These are phyloP conservation scores for Leishmania gerbilli DNA, from an alignment of 208 protist species.

Conservation along the genomic window DNA sequence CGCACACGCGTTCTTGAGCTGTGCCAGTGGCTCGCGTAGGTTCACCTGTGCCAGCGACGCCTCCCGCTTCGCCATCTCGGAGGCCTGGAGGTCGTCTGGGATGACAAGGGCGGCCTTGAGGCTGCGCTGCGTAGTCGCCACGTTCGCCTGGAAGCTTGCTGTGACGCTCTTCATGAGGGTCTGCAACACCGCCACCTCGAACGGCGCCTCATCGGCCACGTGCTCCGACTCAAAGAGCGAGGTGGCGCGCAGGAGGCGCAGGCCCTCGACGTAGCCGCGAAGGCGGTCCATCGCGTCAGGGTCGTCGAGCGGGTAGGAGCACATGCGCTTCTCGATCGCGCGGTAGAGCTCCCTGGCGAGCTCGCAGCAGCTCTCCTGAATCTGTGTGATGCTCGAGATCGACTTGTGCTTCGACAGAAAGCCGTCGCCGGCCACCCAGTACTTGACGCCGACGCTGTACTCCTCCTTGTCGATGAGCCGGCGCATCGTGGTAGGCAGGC, in stretches of 20 bases:
- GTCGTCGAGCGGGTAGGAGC: slow-evolving; percentile 68
- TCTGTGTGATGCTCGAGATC: slow-evolving; percentile 62
- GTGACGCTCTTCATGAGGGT: slow-evolving; percentile 70
- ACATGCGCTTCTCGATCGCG: slow-evolving; percentile 66
- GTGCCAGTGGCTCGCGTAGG: slow-evolving; percentile 69
- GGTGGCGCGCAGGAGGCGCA: slow-evolving; percentile 82
- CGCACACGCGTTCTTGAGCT: slow-evolving; percentile 82
- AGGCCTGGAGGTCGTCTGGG: slow-evolving; percentile 39
- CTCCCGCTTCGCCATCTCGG: slow-evolving; percentile 35
- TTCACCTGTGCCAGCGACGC: slow-evolving; percentile 40
- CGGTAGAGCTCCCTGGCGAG: slow-evolving; percentile 68
- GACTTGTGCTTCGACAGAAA: slow-evolving; percentile 71
- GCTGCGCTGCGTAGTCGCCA: slow-evolving; percentile 53
- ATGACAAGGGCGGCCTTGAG: slow-evolving; percentile 51
- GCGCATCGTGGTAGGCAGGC: slow-evolving; percentile 69
- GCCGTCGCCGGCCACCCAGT: slow-evolving; percentile 80
- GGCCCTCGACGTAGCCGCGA: slow-evolving; percentile 65
- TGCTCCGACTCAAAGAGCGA: slow-evolving; percentile 48
- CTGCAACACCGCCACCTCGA: slow-evolving; percentile 63
- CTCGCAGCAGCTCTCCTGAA: slow-evolving; percentile 52
- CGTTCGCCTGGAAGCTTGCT: slow-evolving; percentile 48
- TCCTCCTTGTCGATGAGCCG: slow-evolving; percentile 59
- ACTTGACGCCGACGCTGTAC: slow-evolving; percentile 62
- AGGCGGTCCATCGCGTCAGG: slow-evolving; percentile 80
- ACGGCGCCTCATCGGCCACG: slow-evolving; percentile 33